A percentile compares a stretch with the other conserved stretches of the same genome.
These are phyloP conservation scores for Hypoxylon sp. DNA, from an alignment of 2,329 filamentous ascomycete species.

Conservation along the genomic window DNA sequence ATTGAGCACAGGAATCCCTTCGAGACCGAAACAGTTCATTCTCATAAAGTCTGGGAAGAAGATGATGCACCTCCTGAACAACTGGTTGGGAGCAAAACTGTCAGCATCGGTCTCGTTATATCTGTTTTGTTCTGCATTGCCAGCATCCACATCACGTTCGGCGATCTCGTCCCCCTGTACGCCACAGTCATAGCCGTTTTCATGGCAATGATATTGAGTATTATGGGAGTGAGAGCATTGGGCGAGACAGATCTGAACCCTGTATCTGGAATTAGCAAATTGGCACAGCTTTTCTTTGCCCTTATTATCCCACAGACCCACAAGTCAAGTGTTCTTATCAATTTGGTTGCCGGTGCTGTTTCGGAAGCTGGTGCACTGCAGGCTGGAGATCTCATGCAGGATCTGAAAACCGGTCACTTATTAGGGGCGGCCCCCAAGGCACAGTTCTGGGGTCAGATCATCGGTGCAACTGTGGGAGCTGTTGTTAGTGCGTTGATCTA, in stretches of 20 bases:
- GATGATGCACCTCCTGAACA: conserved; percentile 87
- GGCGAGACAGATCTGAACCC: conserved; percentile 94
- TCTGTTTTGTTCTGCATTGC: conserved; percentile 83
- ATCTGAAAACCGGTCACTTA: conserved; percentile 94
- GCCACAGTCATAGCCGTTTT: conserved; percentile 81
- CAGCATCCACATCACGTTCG: conserved; percentile 85
- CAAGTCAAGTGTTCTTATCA: conserved; percentile 90
- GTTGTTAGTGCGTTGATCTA: conserved; percentile 89
- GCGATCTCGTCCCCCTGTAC: conserved; percentile 79
- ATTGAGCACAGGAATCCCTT: conserved; percentile 41
- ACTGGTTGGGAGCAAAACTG: conserved; percentile 75
- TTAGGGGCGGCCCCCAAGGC: conserved; percentile 91
- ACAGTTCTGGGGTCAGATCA: conserved; percentile 96
- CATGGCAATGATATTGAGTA: conserved; percentile 80
- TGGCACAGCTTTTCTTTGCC: conserved; percentile 95
- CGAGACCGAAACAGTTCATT: conserved; percentile 25
- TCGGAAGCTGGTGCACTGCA: conserved; percentile 87
- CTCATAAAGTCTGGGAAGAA: conserved; percentile 55
- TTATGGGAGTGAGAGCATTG: conserved; percentile 75
- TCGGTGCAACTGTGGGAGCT: conserved; percentile 86
- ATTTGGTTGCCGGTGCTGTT: conserved; percentile 91
- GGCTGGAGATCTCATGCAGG: conserved; percentile 95
- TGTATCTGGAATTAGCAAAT: conserved; percentile 94
- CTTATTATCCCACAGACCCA: conserved; percentile 82
- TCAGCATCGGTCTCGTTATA: conserved; percentile 76